Evolutionary conservation across 257 asterid genomes (phyloP).

Genomic region (Solanum dulcamara): DNA sequence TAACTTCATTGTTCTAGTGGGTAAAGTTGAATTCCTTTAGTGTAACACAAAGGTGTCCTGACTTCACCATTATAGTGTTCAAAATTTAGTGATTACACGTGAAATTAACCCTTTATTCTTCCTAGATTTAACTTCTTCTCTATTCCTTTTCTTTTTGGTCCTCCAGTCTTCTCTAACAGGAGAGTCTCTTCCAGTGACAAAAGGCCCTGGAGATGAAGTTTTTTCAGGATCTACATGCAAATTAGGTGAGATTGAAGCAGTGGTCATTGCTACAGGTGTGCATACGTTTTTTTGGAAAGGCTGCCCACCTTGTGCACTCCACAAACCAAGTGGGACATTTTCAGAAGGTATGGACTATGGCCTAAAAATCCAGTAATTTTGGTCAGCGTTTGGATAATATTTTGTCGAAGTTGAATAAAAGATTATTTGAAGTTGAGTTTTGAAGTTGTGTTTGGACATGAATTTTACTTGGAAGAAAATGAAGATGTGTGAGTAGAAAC

Average conservation of each 20-base stretch:
- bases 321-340: conserved; percentile 94
- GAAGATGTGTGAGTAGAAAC: no score
- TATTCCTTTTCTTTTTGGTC: background rate
- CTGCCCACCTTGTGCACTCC: conserved; percentile 88
- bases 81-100: no score
- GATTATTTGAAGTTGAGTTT: background rate
- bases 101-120: background rate
- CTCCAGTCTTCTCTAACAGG: conserved; percentile 77
- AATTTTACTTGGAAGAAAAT: no score
- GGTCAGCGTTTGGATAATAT: background rate
- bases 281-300: conserved; percentile 93
- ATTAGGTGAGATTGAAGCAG: conserved; percentile 84
- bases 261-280: conserved; percentile 89
- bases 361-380: background rate
- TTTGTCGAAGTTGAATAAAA: no score
- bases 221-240: conserved; percentile 99
- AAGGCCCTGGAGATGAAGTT: conserved; percentile 57
- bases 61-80: no score
- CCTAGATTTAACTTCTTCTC: background rate
- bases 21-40: no score
- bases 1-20: no score
- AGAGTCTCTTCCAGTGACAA: no score
- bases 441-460: no score
- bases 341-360: conserved; percentile 43
- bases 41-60: no score